Evolutionary conservation across 2,329 filamentous ascomycete genomes (phyloP), one percentile per base, ranked within the genome.

Genomic region (Talaromyces sp.): DNA sequence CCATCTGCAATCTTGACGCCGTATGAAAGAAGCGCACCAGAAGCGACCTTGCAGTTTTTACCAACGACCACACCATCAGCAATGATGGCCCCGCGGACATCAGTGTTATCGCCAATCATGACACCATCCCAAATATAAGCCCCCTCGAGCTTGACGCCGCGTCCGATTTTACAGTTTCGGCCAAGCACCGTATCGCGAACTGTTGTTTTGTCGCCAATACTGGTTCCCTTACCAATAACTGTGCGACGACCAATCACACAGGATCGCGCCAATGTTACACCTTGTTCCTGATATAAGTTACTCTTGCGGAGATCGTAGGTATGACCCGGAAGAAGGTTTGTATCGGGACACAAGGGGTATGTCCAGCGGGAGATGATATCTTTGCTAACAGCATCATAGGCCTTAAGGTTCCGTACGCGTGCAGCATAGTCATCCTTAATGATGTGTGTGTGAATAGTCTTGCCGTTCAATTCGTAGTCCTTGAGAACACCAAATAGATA

Each of bases 401-500:
- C 87, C 66, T 90, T 89, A 20, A 97, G 80, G 66, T 91, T 96
- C 68, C 85, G 87, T 11, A 91, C 92, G 58, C 94, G 82, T 1
- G 92, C 91, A 1, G 91, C 90, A 68, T 97, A 99, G 54, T 90
- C 86, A 47, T 91, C 84, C 32, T 86, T 83, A 40, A 95, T 79
- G 58, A 97, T 87, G 65, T 97, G 89, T 2, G 91, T 88, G 70
- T 97, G 91, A 47, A 99, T 90, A n/a, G 91, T 91, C 77, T 97
- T 96, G 54, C 92, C 92, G 71, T 97, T 97, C 51, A 97, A 80
- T 70, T 99, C 94, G 77, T 91, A 96, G 70, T 99, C 94, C 76
- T 97, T 97, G 49, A 99, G 77, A 1, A 97, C 91, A 54, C 92
- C 92, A 69, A 92, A 90, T 32, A 99, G 75, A 65, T 96, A 97